Percentiles rank a stretch among this genome's conserved stretches.
Evolutionary conservation across 306 rosid genomes (phyloP).

Genomic region (Alnus glutinosa): DNA sequence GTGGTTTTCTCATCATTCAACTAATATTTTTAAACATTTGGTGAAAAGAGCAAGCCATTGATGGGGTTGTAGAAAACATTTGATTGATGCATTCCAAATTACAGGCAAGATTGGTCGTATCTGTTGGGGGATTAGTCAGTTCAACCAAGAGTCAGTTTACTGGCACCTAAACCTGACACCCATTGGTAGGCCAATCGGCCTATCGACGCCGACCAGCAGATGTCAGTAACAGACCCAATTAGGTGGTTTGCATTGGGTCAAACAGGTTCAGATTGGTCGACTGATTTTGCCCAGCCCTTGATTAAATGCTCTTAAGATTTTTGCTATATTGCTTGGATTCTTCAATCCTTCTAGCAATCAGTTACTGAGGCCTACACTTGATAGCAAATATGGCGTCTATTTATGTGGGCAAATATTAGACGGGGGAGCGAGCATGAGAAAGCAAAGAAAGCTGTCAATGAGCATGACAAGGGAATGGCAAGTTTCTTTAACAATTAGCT

Average conservation of each 20-base stretch:
- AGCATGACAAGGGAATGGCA: not conserved
- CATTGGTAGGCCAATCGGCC: too few species aligned
- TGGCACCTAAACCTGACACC: too few species aligned
- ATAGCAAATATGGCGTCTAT: not conserved
- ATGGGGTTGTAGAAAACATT: not conserved
- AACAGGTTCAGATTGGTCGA: too few species aligned
- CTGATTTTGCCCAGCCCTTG: too few species aligned
- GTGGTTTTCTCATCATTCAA: not conserved
- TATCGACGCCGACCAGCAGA: too few species aligned
- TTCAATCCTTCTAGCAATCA: not conserved
- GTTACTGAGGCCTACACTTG: not conserved
- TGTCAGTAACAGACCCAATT: too few species aligned
- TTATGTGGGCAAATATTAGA: not conserved
- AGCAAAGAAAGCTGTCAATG: not conserved
- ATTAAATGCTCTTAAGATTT: too few species aligned
- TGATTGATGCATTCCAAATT: too few species aligned
- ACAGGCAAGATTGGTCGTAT: too few species aligned
- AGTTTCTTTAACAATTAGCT: not conserved
- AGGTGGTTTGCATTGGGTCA: too few species aligned
- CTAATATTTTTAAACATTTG: not conserved
- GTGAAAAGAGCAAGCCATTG: not conserved
- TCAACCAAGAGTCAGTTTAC: too few species aligned
- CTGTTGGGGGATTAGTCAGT: too few species aligned
- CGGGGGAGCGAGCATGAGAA: not conserved
- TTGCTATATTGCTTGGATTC: not conserved